Percentiles rank a stretch among this genome's conserved stretches.
Conservation (phyloP, 805 yeast species). For the Ogataea neopini region DNA sequence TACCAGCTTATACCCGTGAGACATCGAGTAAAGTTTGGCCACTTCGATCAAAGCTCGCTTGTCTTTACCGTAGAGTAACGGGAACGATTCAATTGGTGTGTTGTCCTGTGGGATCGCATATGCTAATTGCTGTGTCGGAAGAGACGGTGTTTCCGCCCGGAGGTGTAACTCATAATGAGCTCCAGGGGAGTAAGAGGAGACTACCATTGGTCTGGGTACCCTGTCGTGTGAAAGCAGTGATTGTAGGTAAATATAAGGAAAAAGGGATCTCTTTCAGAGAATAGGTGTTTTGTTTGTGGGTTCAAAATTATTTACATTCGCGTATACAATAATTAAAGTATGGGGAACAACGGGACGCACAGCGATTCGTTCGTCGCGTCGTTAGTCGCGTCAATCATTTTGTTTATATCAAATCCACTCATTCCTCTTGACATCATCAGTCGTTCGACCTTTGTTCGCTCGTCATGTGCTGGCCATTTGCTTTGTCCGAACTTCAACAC, state of each 20-base stretch:
- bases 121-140: neutral
- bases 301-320: too few relatives aligned
- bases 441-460: too few relatives aligned
- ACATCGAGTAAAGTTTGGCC: slow-evolving; percentile 24
- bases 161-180: slow-evolving; percentile 1
- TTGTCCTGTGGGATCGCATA: neutral
- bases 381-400: too few relatives aligned
- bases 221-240: too few relatives aligned
- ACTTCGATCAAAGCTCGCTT: slow-evolving; percentile 26
- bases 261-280: neutral
- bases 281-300: too few relatives aligned
- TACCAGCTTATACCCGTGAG: slow-evolving; percentile 29
- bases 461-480: too few relatives aligned
- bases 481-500: too few relatives aligned
- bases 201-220: neutral
- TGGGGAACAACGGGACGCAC: too few relatives aligned
- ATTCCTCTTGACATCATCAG: too few relatives aligned
- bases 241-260: neutral
- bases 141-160: neutral
- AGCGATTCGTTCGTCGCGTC: too few relatives aligned
- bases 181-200: neutral
- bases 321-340: too few relatives aligned
- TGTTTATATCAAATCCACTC: too few relatives aligned
- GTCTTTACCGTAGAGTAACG: slow-evolving; percentile 23
- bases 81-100: slow-evolving; percentile 16